phyloP scores from a whole-genome alignment of 129 eudicot genomes.

The Flaveria sonorensis region DNA sequence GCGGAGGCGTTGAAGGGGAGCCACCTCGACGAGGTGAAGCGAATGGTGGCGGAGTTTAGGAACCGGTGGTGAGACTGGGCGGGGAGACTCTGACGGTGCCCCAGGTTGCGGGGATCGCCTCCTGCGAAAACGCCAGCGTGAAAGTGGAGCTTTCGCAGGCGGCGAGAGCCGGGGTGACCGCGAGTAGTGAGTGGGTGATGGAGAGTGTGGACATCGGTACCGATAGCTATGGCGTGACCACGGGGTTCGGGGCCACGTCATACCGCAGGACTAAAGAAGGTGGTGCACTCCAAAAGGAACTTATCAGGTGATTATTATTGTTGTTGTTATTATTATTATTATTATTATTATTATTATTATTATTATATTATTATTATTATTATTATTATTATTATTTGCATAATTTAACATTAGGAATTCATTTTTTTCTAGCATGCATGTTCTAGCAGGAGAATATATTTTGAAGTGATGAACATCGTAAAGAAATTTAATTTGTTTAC shows the following conservation, averaged over 20 bases:
- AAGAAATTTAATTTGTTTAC: too few relatives aligned
- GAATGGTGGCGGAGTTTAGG: conserved; percentile 81
- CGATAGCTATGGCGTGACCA: conserved; percentile 58
- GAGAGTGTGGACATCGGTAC: conserved; percentile 57
- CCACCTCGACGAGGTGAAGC: conserved; percentile 73
- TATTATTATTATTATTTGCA: too few relatives aligned
- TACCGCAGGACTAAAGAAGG: conserved; percentile 60
- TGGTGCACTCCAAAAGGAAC: conserved; percentile 61
- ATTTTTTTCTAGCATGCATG: too few relatives aligned
- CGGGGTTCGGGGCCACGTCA: conserved; percentile 60
- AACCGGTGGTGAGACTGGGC: conserved; percentile 64
- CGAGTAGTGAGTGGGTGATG: conserved; percentile 63
- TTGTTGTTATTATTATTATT: too few relatives aligned
- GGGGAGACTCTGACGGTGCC: conserved; percentile 62
- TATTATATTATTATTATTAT: too few relatives aligned
- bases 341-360: too few relatives aligned
- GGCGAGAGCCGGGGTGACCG: conserved; percentile 50
- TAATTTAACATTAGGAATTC: too few relatives aligned
- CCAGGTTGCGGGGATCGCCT: conserved; percentile 74
- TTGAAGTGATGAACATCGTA: too few relatives aligned
- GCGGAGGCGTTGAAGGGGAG: conserved; percentile 71
- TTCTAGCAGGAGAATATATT: too few relatives aligned
- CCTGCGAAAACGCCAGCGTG: conserved; percentile 37
- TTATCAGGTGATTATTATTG: conserved; percentile 41
- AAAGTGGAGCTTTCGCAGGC: conserved; percentile 74